phyloP scores from a whole-genome alignment of 2,329 filamentous ascomycete genomes.

The Alternaria metachromatica region DNA sequence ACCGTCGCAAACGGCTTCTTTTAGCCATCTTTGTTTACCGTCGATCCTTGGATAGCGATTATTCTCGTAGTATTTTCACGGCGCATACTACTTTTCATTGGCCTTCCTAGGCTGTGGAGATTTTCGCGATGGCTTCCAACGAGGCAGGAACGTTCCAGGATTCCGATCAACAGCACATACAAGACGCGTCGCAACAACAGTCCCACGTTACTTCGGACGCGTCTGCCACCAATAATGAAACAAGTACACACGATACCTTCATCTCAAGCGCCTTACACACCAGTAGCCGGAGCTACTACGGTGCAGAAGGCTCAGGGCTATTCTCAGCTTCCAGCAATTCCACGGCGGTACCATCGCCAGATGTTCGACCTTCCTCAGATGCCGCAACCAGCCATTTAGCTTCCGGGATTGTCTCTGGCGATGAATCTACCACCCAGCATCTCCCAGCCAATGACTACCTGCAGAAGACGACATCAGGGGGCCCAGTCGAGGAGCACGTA shows the following conservation, averaged over 20 bases:
- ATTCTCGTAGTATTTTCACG: not conserved
- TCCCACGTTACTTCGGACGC: conserved; percentile 5
- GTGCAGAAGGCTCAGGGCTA: conserved; percentile 8
- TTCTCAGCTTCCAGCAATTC: conserved; percentile 20
- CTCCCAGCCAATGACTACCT: not conserved
- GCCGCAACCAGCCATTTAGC: not conserved
- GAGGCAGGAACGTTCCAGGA: conserved; percentile 43
- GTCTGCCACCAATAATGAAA: not conserved
- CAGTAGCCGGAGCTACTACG: conserved; percentile 21
- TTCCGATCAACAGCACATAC: conserved; percentile 30
- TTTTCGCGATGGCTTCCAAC: conserved; percentile 36
- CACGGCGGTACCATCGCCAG: conserved; percentile 16
- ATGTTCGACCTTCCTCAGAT: not conserved
- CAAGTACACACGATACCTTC: conserved; percentile 11
- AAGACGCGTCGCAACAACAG: conserved; percentile 24
- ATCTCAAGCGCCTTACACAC: conserved; percentile 30
- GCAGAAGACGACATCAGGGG: conserved; percentile 1
- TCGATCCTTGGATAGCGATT: not conserved
- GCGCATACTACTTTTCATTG: not conserved
- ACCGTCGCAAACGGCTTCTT: conserved; percentile 2
- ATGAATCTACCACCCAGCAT: not conserved
- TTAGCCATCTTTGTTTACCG: not conserved
- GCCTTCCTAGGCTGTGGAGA: conserved; percentile 3
- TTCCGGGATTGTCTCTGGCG: not conserved
- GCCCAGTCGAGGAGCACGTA: conserved; percentile 20